Base-by-base conservation (phyloP, 768 basidiomycete genomes). In the Pisolithus marmoratus region DNA sequence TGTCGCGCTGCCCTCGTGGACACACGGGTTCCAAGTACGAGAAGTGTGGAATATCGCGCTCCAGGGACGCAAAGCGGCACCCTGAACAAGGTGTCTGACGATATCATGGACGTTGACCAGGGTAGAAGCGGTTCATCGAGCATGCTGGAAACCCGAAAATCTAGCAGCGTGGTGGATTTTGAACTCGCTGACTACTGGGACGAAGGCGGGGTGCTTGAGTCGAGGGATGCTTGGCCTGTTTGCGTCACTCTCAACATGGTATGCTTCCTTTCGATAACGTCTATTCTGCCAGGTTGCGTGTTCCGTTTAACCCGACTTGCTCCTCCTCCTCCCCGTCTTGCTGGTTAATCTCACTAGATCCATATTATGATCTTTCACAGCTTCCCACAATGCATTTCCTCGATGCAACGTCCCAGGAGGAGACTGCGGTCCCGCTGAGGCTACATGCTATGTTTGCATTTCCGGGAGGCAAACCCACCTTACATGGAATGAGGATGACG, bases 161-260 rank as follows among this genome's bases (percentile, higher is more conserved):
- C 72, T 36, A 64, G 63, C 22, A 66, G 67, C 8, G 86, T 83
- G 11, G 80, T 81, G 8, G 92, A 94, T 65, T 94, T 94, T 58
- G 92, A 94, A 69, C 75, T 94, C 20, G 77, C 83, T 11, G 91
- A 94, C 64, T 88, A 84, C 55, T 91, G 89, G 88, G 90, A 90
- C 60, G 88, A 90, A 56, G 92, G 92, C 0, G 85, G 83, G 51
- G 66, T 73, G 17, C 61, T 92, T 26, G 75, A 72, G 37, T 83
- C 83, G 2, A 72, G 82, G 54, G 80, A 86, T 2, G 58, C 63
- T 12, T 87, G 91, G 83, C 92, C 91, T 0, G 74, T 94, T 4
- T 82, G 82, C 54, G 69, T 92, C 23, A 91, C 90, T 1, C 63
- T 94, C 49, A 91, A 93, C 55, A 58, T 91, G 23, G 90, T 92